Percentiles rank a stretch among this genome's conserved stretches.
These are phyloP conservation scores for Gaeumannomyces sp. DNA, from an alignment of 2,329 filamentous ascomycete genomes.

Conservation along the genomic window DNA sequence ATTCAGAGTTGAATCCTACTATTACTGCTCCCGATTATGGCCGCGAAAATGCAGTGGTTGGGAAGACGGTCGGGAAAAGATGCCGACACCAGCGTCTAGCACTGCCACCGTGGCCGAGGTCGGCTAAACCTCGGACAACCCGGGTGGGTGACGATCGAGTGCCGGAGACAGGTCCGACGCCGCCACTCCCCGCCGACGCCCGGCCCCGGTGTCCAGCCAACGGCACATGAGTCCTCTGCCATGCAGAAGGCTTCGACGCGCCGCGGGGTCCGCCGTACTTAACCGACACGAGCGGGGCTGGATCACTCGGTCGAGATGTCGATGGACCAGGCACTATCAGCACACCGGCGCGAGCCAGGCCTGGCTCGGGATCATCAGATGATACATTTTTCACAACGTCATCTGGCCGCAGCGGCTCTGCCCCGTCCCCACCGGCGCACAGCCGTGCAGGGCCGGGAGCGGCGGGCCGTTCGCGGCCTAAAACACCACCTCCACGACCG, in stretches of 20 bases:
- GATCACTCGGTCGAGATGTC: not conserved
- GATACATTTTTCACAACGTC: slow-evolving; percentile 39
- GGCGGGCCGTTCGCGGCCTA: not conserved
- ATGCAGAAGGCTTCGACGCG: not conserved
- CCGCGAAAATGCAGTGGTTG: not conserved
- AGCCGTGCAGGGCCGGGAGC: too few species aligned
- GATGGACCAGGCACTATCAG: not conserved
- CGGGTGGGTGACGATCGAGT: not conserved
- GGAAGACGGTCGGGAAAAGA: not conserved
- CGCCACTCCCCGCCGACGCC: not conserved
- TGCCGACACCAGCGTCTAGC: too few species aligned
- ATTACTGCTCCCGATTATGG: too few species aligned
- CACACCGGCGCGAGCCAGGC: not conserved
- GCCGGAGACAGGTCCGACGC: not conserved
- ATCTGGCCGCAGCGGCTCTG: slow-evolving; percentile 13
- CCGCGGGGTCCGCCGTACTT: too few species aligned
- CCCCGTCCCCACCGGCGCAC: not conserved
- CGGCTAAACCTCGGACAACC: not conserved
- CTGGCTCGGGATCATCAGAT: slow-evolving; percentile 28
- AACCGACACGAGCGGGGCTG: too few species aligned
- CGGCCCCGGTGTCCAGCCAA: not conserved
- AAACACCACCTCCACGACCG: not conserved
- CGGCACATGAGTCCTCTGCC: not conserved
- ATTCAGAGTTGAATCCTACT: not conserved
- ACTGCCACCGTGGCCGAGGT: not conserved